phyloP scores from a whole-genome alignment of 2,329 filamentous ascomycete genomes.

The Claviceps citrina region DNA sequence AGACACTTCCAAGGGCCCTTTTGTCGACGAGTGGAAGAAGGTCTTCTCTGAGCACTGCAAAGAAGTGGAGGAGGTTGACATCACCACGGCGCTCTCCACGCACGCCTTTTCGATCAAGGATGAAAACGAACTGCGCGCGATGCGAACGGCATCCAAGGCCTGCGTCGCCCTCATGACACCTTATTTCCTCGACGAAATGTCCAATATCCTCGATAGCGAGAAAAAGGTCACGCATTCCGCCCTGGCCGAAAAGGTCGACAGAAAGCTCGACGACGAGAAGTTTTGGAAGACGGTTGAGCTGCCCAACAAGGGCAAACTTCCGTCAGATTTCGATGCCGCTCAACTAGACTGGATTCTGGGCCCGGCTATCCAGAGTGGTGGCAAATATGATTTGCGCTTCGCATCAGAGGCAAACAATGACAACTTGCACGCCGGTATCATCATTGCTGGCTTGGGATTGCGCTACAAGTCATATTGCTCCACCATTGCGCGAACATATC shows the following conservation, averaged over 20 bases:
- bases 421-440: conserved; percentile 76
- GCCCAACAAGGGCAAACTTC: conserved; percentile 58
- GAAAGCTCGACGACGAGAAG: conserved; percentile 82
- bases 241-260: conserved; percentile 73
- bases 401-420: conserved; percentile 65
- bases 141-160: conserved; percentile 85
- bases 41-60: conserved; percentile 62
- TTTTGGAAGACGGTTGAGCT: conserved; percentile 75
- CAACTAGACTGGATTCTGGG: conserved; percentile 92
- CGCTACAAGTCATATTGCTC: conserved; percentile 95
- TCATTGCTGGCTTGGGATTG: conserved; percentile 79
- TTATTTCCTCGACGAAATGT: conserved; percentile 98
- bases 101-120: conserved; percentile 86
- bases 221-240: conserved; percentile 89
- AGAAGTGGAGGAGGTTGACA: conserved; percentile 78
- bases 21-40: conserved; percentile 93
- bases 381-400: conserved; percentile 83
- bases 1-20: conserved; percentile 71
- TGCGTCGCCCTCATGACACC: conserved; percentile 90
- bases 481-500: conserved; percentile 79
- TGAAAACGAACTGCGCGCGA: conserved; percentile 80
- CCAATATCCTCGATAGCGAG: conserved; percentile 82
- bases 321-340: conserved; percentile 68
- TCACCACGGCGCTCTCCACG: conserved; percentile 64
- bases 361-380: conserved; percentile 85